Conservation (phyloP, 306 rosid genomes). For the Argentina anserina region DNA sequence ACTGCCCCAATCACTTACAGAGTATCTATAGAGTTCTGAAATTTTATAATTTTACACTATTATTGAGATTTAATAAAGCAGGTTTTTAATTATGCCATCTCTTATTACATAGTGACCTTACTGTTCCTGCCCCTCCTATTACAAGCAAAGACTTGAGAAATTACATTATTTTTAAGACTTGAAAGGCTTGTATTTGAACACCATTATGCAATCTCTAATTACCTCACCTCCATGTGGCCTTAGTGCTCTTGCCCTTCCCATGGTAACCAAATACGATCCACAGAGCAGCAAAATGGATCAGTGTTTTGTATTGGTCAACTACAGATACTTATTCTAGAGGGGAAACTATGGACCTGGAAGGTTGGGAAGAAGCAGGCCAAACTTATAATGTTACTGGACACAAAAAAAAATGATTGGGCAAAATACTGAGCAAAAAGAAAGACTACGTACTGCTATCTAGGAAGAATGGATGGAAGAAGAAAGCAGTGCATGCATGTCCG, state of each 20-base stretch:
- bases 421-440: not conserved
- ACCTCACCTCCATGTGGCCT: not conserved
- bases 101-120: not conserved
- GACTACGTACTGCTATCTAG: not conserved
- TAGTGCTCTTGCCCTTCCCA: not conserved
- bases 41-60: not conserved
- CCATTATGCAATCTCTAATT: not conserved
- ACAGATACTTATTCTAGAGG: constrained; percentile 7
- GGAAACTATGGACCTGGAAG: constrained; percentile 10
- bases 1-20: not conserved
- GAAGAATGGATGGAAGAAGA: not conserved
- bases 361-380: not conserved
- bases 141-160: not conserved
- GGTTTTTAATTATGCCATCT: not conserved
- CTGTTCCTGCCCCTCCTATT: not conserved
- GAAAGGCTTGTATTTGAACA: not conserved
- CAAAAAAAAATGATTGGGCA: not conserved
- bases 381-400: not conserved
- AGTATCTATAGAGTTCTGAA: not conserved
- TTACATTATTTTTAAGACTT: not conserved
- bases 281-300: not conserved
- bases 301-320: not conserved
- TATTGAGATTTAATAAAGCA: not conserved
- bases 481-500: not conserved
- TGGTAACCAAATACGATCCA: not conserved